Conservation (phyloP, 179 eudicot species). For the Silene noctiflora region DNA sequence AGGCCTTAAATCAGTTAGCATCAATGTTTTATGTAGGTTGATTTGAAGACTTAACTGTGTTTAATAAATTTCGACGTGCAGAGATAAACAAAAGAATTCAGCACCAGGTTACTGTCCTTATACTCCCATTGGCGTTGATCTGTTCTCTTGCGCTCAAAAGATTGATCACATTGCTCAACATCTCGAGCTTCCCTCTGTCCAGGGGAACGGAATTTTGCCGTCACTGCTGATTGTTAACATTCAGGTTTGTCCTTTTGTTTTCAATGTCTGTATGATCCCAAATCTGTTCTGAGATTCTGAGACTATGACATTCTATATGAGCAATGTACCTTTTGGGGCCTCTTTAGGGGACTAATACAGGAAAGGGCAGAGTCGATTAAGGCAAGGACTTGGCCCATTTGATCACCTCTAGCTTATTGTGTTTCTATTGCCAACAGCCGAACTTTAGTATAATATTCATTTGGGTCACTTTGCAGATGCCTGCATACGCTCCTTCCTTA, state of each 20-base stretch:
- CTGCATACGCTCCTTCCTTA: slow-evolving; percentile 38
- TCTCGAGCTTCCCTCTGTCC: slow-evolving; percentile 59
- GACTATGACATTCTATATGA: too few relatives aligned
- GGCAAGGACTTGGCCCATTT: too few relatives aligned
- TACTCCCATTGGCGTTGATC: slow-evolving; percentile 66
- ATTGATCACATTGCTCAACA: slow-evolving; percentile 73
- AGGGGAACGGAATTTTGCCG: slow-evolving; percentile 52
- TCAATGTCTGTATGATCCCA: too few relatives aligned
- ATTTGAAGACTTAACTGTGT: slow-evolving; percentile 1
- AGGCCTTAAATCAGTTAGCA: too few relatives aligned
- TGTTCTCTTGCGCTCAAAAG: slow-evolving; percentile 61
- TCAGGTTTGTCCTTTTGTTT: slow-evolving; percentile 45
- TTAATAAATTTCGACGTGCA: slow-evolving; percentile 29
- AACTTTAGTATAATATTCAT: not conserved
- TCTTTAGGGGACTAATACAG: too few relatives aligned
- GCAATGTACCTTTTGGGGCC: too few relatives aligned
- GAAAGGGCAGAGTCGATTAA: too few relatives aligned
- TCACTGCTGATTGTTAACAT: slow-evolving; percentile 71
- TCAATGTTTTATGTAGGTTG: not conserved
- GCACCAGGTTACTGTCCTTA: slow-evolving; percentile 77
- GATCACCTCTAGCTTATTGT: too few relatives aligned
- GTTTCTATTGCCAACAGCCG: too few relatives aligned
- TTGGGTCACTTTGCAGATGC: slow-evolving; percentile 30
- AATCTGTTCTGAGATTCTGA: too few relatives aligned
- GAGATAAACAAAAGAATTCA: slow-evolving; percentile 61